phyloP scores from a whole-genome alignment of 345 rosid genomes.

The Lepidium africanum region DNA sequence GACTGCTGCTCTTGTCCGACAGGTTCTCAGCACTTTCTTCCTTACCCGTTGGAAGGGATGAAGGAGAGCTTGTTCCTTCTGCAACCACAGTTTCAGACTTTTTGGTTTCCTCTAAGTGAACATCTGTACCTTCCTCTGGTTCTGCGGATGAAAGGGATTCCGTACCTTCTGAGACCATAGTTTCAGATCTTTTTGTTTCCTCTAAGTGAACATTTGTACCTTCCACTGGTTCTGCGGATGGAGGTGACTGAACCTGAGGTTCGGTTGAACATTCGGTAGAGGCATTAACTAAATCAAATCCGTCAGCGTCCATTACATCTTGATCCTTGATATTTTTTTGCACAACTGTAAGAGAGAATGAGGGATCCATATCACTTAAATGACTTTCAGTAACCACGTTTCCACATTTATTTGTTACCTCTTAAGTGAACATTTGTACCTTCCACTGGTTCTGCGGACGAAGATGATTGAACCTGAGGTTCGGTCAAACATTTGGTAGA shows the following conservation, averaged over 20 bases:
- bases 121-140: neutral
- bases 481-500: neutral
- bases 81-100: neutral
- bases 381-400: neutral
- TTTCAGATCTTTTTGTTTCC: neutral
- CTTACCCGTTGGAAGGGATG: neutral
- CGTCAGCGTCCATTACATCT: neutral
- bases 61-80: neutral
- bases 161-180: neutral
- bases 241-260: neutral
- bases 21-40: neutral
- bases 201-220: neutral
- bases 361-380: neutral
- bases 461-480: neutral
- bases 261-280: neutral
- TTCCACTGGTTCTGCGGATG: neutral
- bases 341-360: neutral
- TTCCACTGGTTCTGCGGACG: neutral
- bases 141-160: neutral
- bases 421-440: neutral
- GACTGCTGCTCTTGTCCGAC: neutral
- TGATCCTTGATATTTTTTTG: neutral
- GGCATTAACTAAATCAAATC: neutral
- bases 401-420: neutral
- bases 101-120: neutral